Percentiles rank a stretch among this genome's conserved stretches.
These are phyloP conservation scores for Saccharomycopsis fermentans DNA, from an alignment of 805 yeast genomes.

Conservation along the genomic window DNA sequence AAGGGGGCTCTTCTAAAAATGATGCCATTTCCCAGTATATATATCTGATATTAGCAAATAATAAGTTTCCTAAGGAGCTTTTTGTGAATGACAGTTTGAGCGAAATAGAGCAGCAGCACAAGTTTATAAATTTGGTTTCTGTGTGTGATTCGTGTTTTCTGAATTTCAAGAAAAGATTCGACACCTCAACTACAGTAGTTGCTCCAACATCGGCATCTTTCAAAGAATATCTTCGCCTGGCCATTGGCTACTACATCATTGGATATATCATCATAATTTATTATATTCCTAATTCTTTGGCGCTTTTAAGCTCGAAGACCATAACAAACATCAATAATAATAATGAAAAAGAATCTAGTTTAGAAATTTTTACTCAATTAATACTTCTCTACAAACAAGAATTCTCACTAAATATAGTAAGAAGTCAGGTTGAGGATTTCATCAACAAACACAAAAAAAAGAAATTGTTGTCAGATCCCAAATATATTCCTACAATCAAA, in stretches of 20 bases:
- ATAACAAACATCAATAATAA: neutral
- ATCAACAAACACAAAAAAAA: neutral
- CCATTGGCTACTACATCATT: constrained; percentile 14
- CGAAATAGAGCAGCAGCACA: neutral
- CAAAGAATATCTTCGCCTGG: constrained; percentile 5
- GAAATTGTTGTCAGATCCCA: neutral
- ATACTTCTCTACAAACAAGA: constrained; percentile 12
- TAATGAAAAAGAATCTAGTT: constrained; percentile 9
- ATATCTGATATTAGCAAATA: neutral
- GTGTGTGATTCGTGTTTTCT: constrained; percentile 10
- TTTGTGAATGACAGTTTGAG: neutral
- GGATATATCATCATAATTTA: constrained; percentile 14
- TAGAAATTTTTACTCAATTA: constrained; percentile 11
- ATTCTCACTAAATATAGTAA: constrained; percentile 13
- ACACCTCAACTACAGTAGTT: neutral
- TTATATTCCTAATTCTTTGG: constrained; percentile 13
- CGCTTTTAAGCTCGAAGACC: constrained; percentile 1
- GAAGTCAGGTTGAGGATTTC: constrained; percentile 17
- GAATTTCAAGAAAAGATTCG: constrained; percentile 6
- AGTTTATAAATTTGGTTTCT: constrained; percentile 1
- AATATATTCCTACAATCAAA: constrained; percentile 13
- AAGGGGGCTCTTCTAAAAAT: constrained; percentile 1
- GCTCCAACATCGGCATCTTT: constrained; percentile 2
- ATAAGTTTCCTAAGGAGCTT: neutral
- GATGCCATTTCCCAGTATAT: constrained; percentile 15